Base-by-base conservation (phyloP, 1,139 yeast genomes). In the Ogataea hybrid region DNA sequence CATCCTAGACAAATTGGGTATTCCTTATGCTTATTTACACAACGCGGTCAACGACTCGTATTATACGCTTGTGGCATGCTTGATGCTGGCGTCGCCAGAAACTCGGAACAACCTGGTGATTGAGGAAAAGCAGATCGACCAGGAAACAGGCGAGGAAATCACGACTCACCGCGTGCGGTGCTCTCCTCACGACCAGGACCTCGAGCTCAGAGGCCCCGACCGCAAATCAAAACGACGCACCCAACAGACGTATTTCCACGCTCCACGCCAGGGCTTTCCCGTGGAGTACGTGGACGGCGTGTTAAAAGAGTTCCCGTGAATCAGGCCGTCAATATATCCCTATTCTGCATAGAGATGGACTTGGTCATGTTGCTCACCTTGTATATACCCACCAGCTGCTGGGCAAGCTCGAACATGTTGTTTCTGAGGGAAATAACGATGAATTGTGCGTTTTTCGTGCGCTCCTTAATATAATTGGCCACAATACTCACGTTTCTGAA, bases 321-420 rank as follows among this genome's bases (percentile, higher is more conserved):
- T 37, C 21, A 46, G 17, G 20, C 11, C 6, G 23, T 11, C 21
- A 29, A 8, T 16, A 61, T 51, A 48, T 81, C 87, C 50, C 70
- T 71, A 59, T 88, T 88, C 54, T 81, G 77, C 39, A 88, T 61
- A 3, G 96, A 80, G 28, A 88, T 84, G 59, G 95, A 85, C 61
- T 74, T 76, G 4, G 97, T 89, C 90, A 79, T 88, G 65, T 92
- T 90, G 56, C 84, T 80, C 45, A 86, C 92, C 65, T 94, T 94
- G 70, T 90, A 94, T 48, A 94, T 89, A 11, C 99, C 99, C 32
- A 94, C 96, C 58, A 94, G 71, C 57, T 89, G 94, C 53, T 87
- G 84, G 1, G 98, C 94, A 53, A 92, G 74, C 65, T 94, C 99
- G 64, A 94, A 94, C 99, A 94, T 94, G 61, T 94, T 92, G 64